Percentiles rank a stretch among this genome's conserved stretches.
Conservation (phyloP, 2,329 filamentous ascomycete genomes). For the Madurella fahalii region DNA sequence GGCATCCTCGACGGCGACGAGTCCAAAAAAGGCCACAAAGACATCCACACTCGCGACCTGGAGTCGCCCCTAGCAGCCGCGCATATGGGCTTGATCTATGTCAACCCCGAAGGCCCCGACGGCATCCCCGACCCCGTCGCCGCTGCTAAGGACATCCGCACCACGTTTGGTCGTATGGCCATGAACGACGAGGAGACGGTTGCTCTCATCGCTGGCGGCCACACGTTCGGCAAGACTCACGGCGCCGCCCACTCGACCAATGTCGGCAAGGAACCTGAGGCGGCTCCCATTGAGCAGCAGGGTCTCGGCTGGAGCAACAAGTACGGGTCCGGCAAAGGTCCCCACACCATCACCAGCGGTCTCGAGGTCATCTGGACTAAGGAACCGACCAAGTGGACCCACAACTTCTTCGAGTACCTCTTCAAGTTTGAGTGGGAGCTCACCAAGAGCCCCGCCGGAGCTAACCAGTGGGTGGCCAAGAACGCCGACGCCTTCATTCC, state of each 20-base stretch:
- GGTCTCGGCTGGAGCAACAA: slow-evolving; percentile 70
- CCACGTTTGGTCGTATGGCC: slow-evolving; percentile 73
- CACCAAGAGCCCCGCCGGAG: slow-evolving; percentile 70
- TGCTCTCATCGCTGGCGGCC: slow-evolving; percentile 72
- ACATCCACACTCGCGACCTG: slow-evolving; percentile 58
- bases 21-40: slow-evolving; percentile 37
- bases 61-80: slow-evolving; percentile 64
- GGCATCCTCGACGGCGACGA: slow-evolving; percentile 34
- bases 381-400: slow-evolving; percentile 72
- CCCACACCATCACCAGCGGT: slow-evolving; percentile 69
- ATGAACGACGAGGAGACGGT: slow-evolving; percentile 83
- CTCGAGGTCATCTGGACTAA: slow-evolving; percentile 77
- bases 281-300: slow-evolving; percentile 59
- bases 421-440: slow-evolving; percentile 77
- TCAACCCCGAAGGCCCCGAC: slow-evolving; percentile 75
- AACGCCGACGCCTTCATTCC: slow-evolving; percentile 63
- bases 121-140: slow-evolving; percentile 66
- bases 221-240: slow-evolving; percentile 78
- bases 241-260: slow-evolving; percentile 63
- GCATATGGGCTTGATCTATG: slow-evolving; percentile 77
- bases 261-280: slow-evolving; percentile 64
- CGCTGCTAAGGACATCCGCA: slow-evolving; percentile 67
- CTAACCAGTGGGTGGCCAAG: slow-evolving; percentile 74
- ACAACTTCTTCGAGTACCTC: slow-evolving; percentile 69
- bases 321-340: slow-evolving; percentile 62